A percentile compares a stretch with the other conserved stretches of the same genome.
Evolutionary conservation across 441 rosid genomes (phyloP).

Genomic region (Euphorbia schlechtendalii): DNA sequence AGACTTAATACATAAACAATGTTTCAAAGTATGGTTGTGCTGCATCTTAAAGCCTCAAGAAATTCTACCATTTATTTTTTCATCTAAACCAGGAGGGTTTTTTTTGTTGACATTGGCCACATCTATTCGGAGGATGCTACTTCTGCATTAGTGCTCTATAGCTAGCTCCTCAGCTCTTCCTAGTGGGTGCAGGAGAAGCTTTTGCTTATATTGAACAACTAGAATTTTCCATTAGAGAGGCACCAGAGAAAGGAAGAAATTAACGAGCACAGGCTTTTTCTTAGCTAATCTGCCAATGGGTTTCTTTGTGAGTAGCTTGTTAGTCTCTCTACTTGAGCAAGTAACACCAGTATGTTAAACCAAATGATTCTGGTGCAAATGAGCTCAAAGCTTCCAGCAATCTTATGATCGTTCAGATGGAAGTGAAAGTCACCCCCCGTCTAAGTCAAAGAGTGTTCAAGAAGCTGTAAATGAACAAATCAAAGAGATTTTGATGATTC

Average conservation of each 20-base stretch:
- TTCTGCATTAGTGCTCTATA: conserved; percentile 73
- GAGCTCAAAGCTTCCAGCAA: conserved; percentile 25
- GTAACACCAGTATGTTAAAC: conserved; percentile 21
- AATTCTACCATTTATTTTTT: conserved; percentile 11
- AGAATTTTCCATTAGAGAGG: conserved; percentile 84
- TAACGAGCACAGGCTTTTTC: conserved; percentile 93
- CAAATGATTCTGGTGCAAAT: conserved; percentile 19
- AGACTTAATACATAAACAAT: neutral
- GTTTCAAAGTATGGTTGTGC: neutral
- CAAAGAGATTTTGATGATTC: too few relatives aligned
- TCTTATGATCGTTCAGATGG: conserved; percentile 19
- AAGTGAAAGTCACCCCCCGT: conserved; percentile 18
- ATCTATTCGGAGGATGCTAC: conserved; percentile 58
- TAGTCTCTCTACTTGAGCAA: conserved; percentile 59
- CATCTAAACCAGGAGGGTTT: conserved; percentile 36
- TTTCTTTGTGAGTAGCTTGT: conserved; percentile 70
- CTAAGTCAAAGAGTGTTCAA: too few relatives aligned
- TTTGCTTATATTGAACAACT: conserved; percentile 92
- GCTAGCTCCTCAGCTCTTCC: conserved; percentile 69
- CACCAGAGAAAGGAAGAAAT: conserved; percentile 81
- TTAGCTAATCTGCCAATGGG: conserved; percentile 79
- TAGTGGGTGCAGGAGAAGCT: too few relatives aligned
- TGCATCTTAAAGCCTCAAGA: neutral
- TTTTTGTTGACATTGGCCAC: conserved; percentile 58
- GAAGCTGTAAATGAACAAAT: too few relatives aligned